Evolutionary conservation across 441 rosid species (phyloP).

Genomic region (Corymbia calophylla): DNA sequence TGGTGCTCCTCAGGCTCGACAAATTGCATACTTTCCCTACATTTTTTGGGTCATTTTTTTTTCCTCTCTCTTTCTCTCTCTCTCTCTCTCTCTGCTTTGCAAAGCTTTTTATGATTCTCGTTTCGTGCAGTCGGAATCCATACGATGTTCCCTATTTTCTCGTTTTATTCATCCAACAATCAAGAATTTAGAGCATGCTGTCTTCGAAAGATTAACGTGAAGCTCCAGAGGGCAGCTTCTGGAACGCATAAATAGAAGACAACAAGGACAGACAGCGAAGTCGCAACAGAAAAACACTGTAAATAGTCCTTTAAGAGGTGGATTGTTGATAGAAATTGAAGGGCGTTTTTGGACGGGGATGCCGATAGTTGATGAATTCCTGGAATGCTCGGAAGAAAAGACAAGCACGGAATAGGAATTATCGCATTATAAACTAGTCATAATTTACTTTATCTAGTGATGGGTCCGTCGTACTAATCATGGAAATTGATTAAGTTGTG

Average conservation of each 20-base stretch:
- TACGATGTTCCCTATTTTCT: neutral
- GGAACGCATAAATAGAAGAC: neutral
- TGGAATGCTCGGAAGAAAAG: neutral
- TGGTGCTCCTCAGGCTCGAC: neutral
- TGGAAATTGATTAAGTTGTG: neutral
- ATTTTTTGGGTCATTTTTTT: neutral
- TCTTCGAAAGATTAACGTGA: neutral
- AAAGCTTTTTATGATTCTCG: too few relatives aligned
- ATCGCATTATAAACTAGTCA: neutral
- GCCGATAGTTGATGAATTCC: neutral
- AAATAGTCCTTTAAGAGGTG: neutral
- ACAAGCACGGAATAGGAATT: neutral
- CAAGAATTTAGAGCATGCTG: neutral
- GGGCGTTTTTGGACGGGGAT: neutral
- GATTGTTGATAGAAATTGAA: neutral
- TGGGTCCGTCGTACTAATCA: neutral
- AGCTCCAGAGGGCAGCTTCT: neutral
- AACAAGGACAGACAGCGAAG: neutral
- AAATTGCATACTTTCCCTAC: neutral
- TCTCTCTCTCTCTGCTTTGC: neutral
- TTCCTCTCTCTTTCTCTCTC: too few relatives aligned
- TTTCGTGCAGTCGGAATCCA: neutral
- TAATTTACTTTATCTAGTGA: too few relatives aligned
- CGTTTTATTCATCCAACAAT: neutral
- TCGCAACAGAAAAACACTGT: neutral